A percentile compares a stretch with the other conserved stretches of the same genome.
phyloP scores from a whole-genome alignment of 192 early-diverging fungal species.

The Coemansia sp. region DNA sequence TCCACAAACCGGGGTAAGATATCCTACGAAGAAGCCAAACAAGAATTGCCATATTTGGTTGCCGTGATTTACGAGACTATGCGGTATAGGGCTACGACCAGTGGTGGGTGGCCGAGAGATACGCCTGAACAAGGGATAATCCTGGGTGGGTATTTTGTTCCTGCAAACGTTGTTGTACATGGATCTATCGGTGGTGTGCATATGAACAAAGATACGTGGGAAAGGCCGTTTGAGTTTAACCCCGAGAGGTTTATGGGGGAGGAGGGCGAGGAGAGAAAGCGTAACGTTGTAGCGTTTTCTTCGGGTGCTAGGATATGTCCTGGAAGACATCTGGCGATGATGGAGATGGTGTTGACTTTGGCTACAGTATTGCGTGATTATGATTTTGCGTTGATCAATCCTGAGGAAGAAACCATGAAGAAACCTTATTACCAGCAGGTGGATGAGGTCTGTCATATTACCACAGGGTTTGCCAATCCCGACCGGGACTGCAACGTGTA shows the following conservation, averaged over 20 bases:
- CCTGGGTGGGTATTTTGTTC: slow-evolving; percentile 17
- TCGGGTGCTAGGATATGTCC: slow-evolving; percentile 28
- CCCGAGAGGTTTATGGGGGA: slow-evolving; percentile 34
- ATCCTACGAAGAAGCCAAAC: background rate
- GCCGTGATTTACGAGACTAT: slow-evolving; percentile 36
- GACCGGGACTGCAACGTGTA: slow-evolving; percentile 23
- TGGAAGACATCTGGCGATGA: slow-evolving; percentile 34
- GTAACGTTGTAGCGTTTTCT: slow-evolving; percentile 24
- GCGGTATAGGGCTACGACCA: slow-evolving; percentile 17
- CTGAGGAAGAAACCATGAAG: background rate
- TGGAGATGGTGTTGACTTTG: slow-evolving; percentile 25
- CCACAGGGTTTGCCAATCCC: slow-evolving; percentile 15
- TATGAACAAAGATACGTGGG: slow-evolving; percentile 21
- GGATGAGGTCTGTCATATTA: slow-evolving; percentile 27
- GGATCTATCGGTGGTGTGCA: slow-evolving; percentile 29
- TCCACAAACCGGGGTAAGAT: background rate
- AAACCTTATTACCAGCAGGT: slow-evolving; percentile 1
- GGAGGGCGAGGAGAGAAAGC: slow-evolving; percentile 20
- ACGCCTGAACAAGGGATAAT: slow-evolving; percentile 11
- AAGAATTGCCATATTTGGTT: slow-evolving; percentile 19
- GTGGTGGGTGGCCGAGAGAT: slow-evolving; percentile 21
- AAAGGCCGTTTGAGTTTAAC: slow-evolving; percentile 19
- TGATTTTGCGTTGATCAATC: slow-evolving; percentile 15
- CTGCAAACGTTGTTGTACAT: slow-evolving; percentile 16
- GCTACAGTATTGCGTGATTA: slow-evolving; percentile 22